These are phyloP conservation scores for Phytopythium vexans DNA, from an alignment of 352 stramenopile genomes.

Conservation along the genomic window DNA sequence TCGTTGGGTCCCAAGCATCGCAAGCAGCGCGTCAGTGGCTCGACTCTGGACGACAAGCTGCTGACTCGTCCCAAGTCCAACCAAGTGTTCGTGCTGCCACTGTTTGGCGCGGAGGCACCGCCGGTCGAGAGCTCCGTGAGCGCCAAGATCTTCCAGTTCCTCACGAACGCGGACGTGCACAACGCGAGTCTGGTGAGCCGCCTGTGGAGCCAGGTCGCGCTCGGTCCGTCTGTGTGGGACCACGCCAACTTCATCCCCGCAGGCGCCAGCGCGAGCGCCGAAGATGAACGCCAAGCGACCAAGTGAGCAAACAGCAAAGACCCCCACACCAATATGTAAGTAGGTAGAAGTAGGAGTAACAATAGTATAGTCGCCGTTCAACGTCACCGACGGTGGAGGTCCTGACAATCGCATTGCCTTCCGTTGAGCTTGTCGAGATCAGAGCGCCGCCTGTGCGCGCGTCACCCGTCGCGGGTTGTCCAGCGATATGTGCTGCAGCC, in stretches of 20 bases:
- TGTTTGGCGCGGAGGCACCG: constrained; percentile 62
- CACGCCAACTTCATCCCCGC: constrained; percentile 60
- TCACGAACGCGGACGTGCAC: constrained; percentile 76
- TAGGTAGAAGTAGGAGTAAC: too few relatives aligned
- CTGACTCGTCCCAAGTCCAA: constrained; percentile 1
- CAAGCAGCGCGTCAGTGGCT: too few relatives aligned
- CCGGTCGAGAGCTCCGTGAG: constrained; percentile 62
- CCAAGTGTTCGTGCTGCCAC: constrained; percentile 60
- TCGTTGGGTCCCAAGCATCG: too few relatives aligned
- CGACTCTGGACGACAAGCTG: background rate
- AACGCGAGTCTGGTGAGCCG: constrained; percentile 83
- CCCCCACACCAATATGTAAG: too few relatives aligned
- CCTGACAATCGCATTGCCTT: too few relatives aligned
- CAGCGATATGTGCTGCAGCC: constrained; percentile 80
- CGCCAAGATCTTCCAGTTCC: constrained; percentile 61
- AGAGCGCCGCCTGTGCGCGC: constrained; percentile 9
- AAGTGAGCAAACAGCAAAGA: background rate
- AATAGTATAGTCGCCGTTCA: too few relatives aligned
- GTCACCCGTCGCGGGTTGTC: constrained; percentile 69
- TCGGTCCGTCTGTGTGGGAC: constrained; percentile 74
- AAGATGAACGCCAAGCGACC: background rate
- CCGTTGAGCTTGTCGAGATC: too few relatives aligned
- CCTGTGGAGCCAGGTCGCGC: constrained; percentile 76
- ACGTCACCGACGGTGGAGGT: too few relatives aligned
- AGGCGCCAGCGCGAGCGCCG: background rate